Evolutionary conservation across 1,284 basidiomycete genomes (phyloP), one percentile per base, ranked within the genome.

Genomic region (Cutaneotrichosporon sp.): DNA sequence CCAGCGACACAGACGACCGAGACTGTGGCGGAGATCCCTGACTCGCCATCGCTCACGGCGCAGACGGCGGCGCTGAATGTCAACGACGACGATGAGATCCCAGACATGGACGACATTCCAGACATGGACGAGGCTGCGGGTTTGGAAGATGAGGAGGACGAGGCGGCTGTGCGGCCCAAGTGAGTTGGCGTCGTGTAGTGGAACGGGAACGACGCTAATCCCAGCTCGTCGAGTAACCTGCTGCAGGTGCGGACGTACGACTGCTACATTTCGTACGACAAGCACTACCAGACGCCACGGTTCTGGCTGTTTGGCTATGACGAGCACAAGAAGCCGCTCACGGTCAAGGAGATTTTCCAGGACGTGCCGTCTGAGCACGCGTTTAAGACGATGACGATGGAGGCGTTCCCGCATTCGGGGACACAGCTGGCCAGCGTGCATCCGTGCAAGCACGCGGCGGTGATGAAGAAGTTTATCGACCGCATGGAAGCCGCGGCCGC

Each of bases 381-480:
- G 1, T 85, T 92, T 77, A 98, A 98, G 81, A 99, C 94, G 3
- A 93, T 98, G 57, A 99, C 94, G 9, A 96, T 97, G 75, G 94
- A 99, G 72, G 84, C 88, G 1, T 99, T 99, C 82, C 92, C 93
- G 15, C 93, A 97, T 75, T 87, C 86, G 0, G 78, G 83, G 4
- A 84, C 86, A 23, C 80, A 91, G 52, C 86, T 93, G 73, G 92
- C 89, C 0, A 88, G 86, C 0, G 93, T 99, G 10, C 94, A 99
- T 71, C 94, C 94, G 1, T 99, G 94, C 83, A 97, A 97, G 74
- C 94, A 99, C 72, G 90, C 93, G 0, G 90, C 85, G 70, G 96
- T 99, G 51, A 99, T 99, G 96, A 97, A 96, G 81, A 98, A 97
- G 76, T 91, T 98, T 61, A 97, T 98, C 68, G 93, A 97, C 74